Evolutionary conservation across 2,329 filamentous ascomycete species (phyloP).

Genomic region (Colletotrichum euphorbiae): DNA sequence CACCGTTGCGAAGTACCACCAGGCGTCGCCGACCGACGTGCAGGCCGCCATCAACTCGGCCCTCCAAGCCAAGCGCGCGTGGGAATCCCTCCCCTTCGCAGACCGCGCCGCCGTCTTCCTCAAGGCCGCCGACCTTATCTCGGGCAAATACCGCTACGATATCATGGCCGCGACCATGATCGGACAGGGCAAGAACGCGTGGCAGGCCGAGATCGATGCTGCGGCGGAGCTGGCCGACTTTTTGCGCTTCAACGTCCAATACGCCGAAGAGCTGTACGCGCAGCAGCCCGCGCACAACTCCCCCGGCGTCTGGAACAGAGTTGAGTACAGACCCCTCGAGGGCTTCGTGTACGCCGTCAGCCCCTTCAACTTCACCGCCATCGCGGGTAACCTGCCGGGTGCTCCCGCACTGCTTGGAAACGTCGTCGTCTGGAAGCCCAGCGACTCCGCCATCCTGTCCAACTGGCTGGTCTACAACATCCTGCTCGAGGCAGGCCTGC

Average conservation of each 20-base stretch:
- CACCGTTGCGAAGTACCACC: slow-evolving; percentile 85
- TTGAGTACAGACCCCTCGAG: slow-evolving; percentile 90
- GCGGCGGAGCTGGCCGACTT: slow-evolving; percentile 95
- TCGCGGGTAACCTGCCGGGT: slow-evolving; percentile 86
- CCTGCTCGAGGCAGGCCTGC: slow-evolving; percentile 89
- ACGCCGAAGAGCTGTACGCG: slow-evolving; percentile 89
- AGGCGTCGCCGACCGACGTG: slow-evolving; percentile 82
- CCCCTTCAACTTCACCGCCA: slow-evolving; percentile 98
- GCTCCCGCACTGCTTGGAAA: slow-evolving; percentile 92
- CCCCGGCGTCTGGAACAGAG: slow-evolving; percentile 88
- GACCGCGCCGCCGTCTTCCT: slow-evolving; percentile 94
- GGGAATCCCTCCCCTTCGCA: slow-evolving; percentile 88
- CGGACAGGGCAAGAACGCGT: slow-evolving; percentile 97
- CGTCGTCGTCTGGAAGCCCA: slow-evolving; percentile 98
- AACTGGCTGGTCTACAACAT: slow-evolving; percentile 94
- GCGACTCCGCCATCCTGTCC: slow-evolving; percentile 86
- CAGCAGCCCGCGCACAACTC: slow-evolving; percentile 89
- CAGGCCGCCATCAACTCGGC: slow-evolving; percentile 84
- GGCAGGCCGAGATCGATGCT: slow-evolving; percentile 98
- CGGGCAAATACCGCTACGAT: slow-evolving; percentile 94
- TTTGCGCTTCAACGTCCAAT: slow-evolving; percentile 92
- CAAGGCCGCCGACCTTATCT: slow-evolving; percentile 92
- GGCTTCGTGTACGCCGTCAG: slow-evolving; percentile 95
- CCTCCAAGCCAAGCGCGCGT: slow-evolving; percentile 84
- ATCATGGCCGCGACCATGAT: slow-evolving; percentile 97